Conservation (phyloP, 2,329 filamentous ascomycete genomes). For the Saccharata proteae region DNA sequence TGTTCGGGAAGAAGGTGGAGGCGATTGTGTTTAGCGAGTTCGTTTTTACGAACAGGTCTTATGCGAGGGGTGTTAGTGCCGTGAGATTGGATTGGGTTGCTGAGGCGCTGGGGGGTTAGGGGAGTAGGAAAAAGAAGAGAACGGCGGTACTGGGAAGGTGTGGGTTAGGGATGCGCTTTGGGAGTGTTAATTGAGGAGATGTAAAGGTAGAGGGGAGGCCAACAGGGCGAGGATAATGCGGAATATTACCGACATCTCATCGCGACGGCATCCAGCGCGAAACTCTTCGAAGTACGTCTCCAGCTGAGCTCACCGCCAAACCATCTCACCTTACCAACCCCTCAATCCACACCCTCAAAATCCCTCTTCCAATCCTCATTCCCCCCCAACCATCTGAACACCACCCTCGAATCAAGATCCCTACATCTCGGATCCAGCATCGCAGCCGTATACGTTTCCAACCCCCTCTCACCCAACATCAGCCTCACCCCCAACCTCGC, state of each 20-base stretch:
- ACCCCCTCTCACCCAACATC: constrained; percentile 37
- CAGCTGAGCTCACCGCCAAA: too few species aligned
- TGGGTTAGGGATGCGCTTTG: too few species aligned
- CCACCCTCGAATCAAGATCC: constrained; percentile 44
- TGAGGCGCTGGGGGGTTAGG: constrained; percentile 30
- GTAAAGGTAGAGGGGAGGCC: too few species aligned
- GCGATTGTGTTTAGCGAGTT: constrained; percentile 55
- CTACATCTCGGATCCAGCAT: constrained; percentile 39
- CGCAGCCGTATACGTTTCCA: constrained; percentile 41
- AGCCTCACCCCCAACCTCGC: constrained; percentile 38
- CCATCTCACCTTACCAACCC: too few species aligned
- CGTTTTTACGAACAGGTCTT: constrained; percentile 52
- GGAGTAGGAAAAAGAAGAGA: too few species aligned
- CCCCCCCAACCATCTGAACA: constrained; percentile 45
- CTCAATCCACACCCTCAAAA: constrained; percentile 6
- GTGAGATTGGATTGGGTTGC: constrained; percentile 52
- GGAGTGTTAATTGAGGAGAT: too few species aligned
- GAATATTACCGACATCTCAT: too few species aligned
- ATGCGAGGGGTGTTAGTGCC: constrained; percentile 49
- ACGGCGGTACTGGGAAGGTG: too few species aligned
- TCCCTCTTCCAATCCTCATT: constrained; percentile 36
- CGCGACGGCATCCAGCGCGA: too few species aligned
- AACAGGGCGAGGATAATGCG: too few species aligned
- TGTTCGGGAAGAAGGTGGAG: constrained; percentile 48
- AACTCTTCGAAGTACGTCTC: too few species aligned